Base-by-base conservation (phyloP, 2,329 filamentous ascomycete genomes). In the Botrytis paeoniae region DNA sequence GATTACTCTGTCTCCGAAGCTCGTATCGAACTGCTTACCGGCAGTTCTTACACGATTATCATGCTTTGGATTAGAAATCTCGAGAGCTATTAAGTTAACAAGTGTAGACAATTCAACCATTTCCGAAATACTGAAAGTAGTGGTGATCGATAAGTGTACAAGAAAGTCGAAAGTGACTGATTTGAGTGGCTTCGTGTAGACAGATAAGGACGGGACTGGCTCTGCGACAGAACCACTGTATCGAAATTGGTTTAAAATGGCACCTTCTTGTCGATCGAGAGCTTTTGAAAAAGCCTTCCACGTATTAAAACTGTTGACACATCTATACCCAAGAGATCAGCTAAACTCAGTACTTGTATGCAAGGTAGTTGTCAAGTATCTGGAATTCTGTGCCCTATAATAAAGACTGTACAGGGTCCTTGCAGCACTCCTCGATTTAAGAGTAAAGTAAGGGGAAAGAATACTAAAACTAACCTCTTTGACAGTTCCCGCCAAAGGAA, bases 151-250 rank as follows among this genome's bases (percentile, higher is more conserved):
- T 22, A 82, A 73, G 29, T 74, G 74, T 25, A 79, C 76, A 25
- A 82, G 76, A 70, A 80, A 82, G 1, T 80, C 78, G 60, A 79
- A 81, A 16, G 75, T 75, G 10, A 39, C 41, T 20, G 80, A 81
- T 20, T 71, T 78, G 43, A 81, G 70, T 54, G 80, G 76, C 3
- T 39, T 72, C 9, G 75, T 77, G 61, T 81, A 81, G 2, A 75
- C 70, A 35, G 70, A 63, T 14, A 81, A 75, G 48, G 73, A 69
- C n/a, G 75, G 75, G 18, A 69, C 62, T 39, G 79, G 79, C 14
- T 65, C 64, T 37, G 61, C 29, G 39, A 81, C 76, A 10, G 63
- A 59, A 65, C 78, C 70, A n/a, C 76, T 75, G 64, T 78, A 81
- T 72, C 78, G 76, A 41, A 77, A 71, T 20, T 79, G 73, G 37